phyloP scores from a whole-genome alignment of 768 basidiomycete genomes.

The Calocybe gangraenosa region DNA sequence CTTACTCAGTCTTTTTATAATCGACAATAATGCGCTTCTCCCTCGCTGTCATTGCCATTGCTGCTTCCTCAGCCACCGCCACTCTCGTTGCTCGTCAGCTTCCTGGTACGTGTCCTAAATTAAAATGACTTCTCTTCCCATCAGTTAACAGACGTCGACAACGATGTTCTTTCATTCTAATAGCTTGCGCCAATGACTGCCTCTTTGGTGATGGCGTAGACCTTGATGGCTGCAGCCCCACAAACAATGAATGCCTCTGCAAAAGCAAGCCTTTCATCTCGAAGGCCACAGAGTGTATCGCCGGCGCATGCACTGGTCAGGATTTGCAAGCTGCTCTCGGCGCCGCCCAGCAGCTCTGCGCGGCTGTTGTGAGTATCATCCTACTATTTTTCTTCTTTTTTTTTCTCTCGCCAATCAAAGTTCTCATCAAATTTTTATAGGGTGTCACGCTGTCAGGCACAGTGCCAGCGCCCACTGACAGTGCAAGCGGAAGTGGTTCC shows the following conservation, averaged over 20 bases:
- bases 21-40: conserved; percentile 51
- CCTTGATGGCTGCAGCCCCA: conserved; percentile 37
- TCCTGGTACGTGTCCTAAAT: not conserved
- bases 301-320: conserved; percentile 35
- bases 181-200: conserved; percentile 54
- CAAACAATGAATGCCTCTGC: conserved; percentile 62
- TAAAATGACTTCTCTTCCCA: too few species aligned
- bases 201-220: conserved; percentile 32
- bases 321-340: conserved; percentile 43
- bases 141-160: too few species aligned
- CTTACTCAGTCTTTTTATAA: not conserved
- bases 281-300: conserved; percentile 46
- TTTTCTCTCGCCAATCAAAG: too few species aligned
- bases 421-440: conserved; percentile 23
- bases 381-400: not conserved
- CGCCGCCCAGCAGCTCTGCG: conserved; percentile 40
- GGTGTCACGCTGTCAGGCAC: conserved; percentile 47
- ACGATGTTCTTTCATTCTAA: not conserved
- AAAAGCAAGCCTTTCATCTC: conserved; percentile 38
- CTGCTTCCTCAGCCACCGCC: conserved; percentile 35
- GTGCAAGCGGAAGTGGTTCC: not conserved
- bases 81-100: conserved; percentile 30
- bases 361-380: conserved; percentile 42
- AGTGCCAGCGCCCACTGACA: conserved; percentile 11
- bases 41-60: conserved; percentile 33